Conservation (phyloP, 2,329 filamentous ascomycete genomes). For the Arthrobotrys sinensis region DNA sequence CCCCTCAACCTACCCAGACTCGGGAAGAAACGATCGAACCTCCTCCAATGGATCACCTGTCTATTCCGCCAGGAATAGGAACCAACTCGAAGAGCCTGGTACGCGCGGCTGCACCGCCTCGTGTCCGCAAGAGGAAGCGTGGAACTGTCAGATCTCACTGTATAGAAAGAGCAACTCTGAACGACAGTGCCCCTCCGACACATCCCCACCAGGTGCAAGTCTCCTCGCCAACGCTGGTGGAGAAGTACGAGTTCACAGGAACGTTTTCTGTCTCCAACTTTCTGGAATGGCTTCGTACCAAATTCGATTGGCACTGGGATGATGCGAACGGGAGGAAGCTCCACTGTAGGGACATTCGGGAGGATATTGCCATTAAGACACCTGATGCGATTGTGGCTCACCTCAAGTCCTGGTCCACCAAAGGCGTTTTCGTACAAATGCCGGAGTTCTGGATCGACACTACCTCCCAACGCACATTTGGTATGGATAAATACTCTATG, state of each 20-base stretch:
- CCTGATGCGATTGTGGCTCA: slow-evolving; percentile 40
- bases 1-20: background rate
- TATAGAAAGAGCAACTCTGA: slow-evolving; percentile 32
- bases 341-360: slow-evolving; percentile 43
- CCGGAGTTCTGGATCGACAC: slow-evolving; percentile 50
- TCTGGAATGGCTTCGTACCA: slow-evolving; percentile 23
- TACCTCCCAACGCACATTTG: slow-evolving; percentile 37
- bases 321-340: slow-evolving; percentile 31
- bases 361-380: slow-evolving; percentile 38
- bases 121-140: slow-evolving; percentile 54
- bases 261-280: slow-evolving; percentile 40
- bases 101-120: slow-evolving; percentile 37
- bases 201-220: slow-evolving; percentile 28
- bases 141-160: slow-evolving; percentile 35
- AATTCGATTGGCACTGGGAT: slow-evolving; percentile 47
- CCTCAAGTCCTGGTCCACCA: slow-evolving; percentile 47
- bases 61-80: slow-evolving; percentile 47
- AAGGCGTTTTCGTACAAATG: slow-evolving; percentile 43
- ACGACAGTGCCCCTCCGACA: slow-evolving; percentile 20
- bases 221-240: background rate
- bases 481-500: slow-evolving; percentile 52
- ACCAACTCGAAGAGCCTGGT: slow-evolving; percentile 57
- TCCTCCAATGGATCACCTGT: slow-evolving; percentile 33
- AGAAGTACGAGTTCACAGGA: slow-evolving; percentile 43
- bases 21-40: slow-evolving; percentile 17